Base-by-base conservation (phyloP, 805 yeast genomes). In the Saturnispora gosingensis region DNA sequence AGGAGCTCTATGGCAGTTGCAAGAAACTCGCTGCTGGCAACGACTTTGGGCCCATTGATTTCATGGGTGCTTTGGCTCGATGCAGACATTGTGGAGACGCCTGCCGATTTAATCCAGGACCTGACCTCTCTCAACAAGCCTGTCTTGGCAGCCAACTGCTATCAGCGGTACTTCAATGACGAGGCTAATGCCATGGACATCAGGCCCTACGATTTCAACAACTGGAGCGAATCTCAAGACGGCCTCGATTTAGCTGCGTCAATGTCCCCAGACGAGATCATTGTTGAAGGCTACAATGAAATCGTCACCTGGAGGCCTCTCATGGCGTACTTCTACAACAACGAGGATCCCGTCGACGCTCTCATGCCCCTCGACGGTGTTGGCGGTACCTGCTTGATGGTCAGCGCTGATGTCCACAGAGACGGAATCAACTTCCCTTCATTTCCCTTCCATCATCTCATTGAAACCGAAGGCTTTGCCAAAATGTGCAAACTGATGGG, bases 401-500 rank as follows among this genome's bases (percentile, higher is more conserved):
- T 93, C 30, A 88, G 91, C 65, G 96, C 97, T 10, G 97, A 90
- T 59, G 99, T 93, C 50, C 99, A 93, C 69, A 78, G 99, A 66
- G 99, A 93, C 67, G 99, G 99, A 48, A 98, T 98, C 51, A 91
- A 93, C 97, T 93, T 93, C 80, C 99, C 99, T 16, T 87, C 95
- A 47, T 93, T 93, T 80, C 93, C 99, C 54, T 93, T 93, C 74
- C 90, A 91, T 67, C 96, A 93, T 67, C 76, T 93, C 67, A 89
- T 93, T 57, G 99, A 93, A 72, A 90, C 97, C 9, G 99, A 93
- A 70, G 99, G 99, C 16, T 93, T 93, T 69, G 97, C 93, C n/a
- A 85, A 84, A 68, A 93, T 93, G 98, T 97, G 96, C 43, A 88
- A 89, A 68, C 76, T 98, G 60, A 75, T 93, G 56, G 96, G 96